Evolutionary conservation across 2,329 filamentous ascomycete genomes (phyloP).

Genomic region (Ramularia collo-cygni): DNA sequence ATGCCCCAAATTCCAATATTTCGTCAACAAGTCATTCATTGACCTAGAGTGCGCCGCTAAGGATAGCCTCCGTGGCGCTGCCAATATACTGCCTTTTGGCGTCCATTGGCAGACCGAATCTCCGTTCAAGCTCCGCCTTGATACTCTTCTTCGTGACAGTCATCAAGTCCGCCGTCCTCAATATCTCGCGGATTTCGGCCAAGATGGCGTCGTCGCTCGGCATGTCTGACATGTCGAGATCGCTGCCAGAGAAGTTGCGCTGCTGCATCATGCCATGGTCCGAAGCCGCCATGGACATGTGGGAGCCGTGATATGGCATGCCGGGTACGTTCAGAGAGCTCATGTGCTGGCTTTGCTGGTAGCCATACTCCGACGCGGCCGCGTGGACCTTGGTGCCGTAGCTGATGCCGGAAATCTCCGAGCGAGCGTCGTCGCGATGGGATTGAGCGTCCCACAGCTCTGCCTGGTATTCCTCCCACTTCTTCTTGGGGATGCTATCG

Average conservation of each 20-base stretch:
- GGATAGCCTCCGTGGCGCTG: constrained; percentile 37
- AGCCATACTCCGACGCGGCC: constrained; percentile 58
- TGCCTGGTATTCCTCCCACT: constrained; percentile 98
- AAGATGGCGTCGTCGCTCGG: constrained; percentile 85
- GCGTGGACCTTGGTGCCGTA: constrained; percentile 79
- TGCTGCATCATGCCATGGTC: constrained; percentile 41
- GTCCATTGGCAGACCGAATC: constrained; percentile 82
- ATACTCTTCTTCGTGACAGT: constrained; percentile 97
- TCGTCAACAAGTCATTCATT: constrained; percentile 4
- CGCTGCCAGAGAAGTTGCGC: constrained; percentile 34
- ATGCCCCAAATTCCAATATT: too few relatives aligned
- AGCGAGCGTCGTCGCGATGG: constrained; percentile 68
- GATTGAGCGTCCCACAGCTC: constrained; percentile 96
- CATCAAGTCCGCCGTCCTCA: constrained; percentile 91
- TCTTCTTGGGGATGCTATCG: constrained; percentile 86
- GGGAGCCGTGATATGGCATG: constrained; percentile 45
- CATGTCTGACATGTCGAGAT: constrained; percentile 63
- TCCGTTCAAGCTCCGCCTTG: constrained; percentile 83
- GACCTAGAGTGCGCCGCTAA: constrained; percentile 38
- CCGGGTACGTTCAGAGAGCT: constrained; percentile 52
- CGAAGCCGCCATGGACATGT: constrained; percentile 71
- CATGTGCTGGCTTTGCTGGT: constrained; percentile 46
- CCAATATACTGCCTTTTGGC: constrained; percentile 82
- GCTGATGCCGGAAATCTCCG: constrained; percentile 86
- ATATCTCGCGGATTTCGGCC: constrained; percentile 88